Evolutionary conservation across 1,284 basidiomycete species (phyloP), one percentile per base, ranked within the genome.

Genomic region (Ceratobasidium sp.): DNA sequence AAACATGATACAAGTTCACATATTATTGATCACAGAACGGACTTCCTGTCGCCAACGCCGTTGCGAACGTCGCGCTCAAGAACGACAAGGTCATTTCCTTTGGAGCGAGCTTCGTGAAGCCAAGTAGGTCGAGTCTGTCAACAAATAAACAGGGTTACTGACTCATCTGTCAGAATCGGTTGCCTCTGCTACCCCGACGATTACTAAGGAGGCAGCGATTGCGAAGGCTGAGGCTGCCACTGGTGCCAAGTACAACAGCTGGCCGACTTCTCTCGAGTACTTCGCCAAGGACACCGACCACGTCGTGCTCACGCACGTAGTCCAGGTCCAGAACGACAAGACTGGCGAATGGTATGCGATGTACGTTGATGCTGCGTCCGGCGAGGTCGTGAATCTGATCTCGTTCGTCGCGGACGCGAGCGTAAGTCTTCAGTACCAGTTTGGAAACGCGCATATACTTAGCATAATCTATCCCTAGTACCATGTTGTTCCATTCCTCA

Each of bases 91-190:
- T 88, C 66, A 84, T 88, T 13, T 84, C 89, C 1, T 89, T 89
- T 79, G 88, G 89, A n/a, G 86, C 86, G 7, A 90, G 88, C 0
- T 90, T 91, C 82, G 86, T 90, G 18, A 86, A 77, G 42, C 63
- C 75, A n/a, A 77, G 75, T 77, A 39, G 18, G 75, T 33, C 33
- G 33, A 33, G 33, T 33, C 33, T 33, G 33, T 4, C 2, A 33
- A 33, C 33, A 33, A 33, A 33, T 4, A 33, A 1, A 33, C 40
- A 39, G 15, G 44, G 28, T 51, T 33, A 28, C 33, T 60, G 23
- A 67, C 3, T 39, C 26, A 7, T 33, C 18, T 42, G 3, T 15
- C 56, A 80, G 79, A 77, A 28, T 67, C 33, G 46, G 60, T 79
- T 40, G 72, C 80, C 5, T 26, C 77, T 10, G 33, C 79, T 10